Evolutionary conservation across 345 rosid genomes (phyloP).

Genomic region (Moricandia moricandioides): DNA sequence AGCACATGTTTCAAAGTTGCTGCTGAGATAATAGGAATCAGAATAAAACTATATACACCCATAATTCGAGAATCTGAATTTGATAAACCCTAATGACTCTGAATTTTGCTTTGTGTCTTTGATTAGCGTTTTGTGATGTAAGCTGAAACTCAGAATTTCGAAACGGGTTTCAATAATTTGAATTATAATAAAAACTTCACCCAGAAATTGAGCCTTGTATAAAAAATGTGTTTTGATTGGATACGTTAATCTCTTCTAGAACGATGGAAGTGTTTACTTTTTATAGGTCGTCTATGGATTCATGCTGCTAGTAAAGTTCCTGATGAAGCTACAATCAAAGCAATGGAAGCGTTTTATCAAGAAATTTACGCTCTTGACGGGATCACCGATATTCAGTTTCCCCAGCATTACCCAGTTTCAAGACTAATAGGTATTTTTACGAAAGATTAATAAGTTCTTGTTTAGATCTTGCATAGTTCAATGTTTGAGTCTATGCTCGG

Average conservation of each 20-base stretch:
- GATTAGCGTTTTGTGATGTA: background rate
- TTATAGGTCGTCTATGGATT: constrained; percentile 91
- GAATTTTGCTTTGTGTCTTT: background rate
- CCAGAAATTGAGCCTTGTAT: background rate
- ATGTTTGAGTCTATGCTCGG: background rate
- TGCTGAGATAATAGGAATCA: background rate
- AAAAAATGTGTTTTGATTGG: background rate
- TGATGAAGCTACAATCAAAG: constrained; percentile 81
- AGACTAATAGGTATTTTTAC: constrained; percentile 63
- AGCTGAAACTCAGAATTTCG: background rate
- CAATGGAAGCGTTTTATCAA: constrained; percentile 83
- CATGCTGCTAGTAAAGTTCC: constrained; percentile 92
- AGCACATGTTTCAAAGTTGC: background rate
- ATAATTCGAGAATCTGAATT: background rate
- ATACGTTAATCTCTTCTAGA: background rate
- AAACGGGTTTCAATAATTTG: background rate
- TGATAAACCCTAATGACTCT: background rate
- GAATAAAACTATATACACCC: background rate
- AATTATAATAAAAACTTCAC: background rate
- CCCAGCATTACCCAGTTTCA: constrained; percentile 74
- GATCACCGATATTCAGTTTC: constrained; percentile 60
- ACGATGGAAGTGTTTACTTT: background rate
- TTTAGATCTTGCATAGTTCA: background rate
- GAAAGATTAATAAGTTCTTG: background rate
- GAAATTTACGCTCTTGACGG: constrained; percentile 76